phyloP scores from a whole-genome alignment of 1,284 basidiomycete genomes.

The Cutaneotrichosporon sp. region DNA sequence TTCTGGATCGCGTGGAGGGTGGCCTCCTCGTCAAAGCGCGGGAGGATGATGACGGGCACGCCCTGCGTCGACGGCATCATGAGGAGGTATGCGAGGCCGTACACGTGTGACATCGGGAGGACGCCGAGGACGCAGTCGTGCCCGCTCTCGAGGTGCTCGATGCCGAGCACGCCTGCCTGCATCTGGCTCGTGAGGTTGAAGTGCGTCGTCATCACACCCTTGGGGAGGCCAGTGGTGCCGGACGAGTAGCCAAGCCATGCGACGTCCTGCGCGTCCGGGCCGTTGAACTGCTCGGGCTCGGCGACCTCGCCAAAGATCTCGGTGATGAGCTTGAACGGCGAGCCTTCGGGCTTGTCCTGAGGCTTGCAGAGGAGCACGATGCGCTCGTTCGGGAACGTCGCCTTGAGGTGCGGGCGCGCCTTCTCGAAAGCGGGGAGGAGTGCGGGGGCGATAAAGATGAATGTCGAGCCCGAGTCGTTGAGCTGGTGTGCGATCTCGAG shows the following conservation, averaged over 20 bases:
- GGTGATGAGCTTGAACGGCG: slow-evolving; percentile 17
- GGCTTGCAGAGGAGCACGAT: slow-evolving; percentile 35
- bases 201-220: slow-evolving; percentile 62
- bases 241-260: slow-evolving; percentile 64
- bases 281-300: slow-evolving; percentile 22
- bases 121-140: slow-evolving; percentile 18
- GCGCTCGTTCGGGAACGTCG: slow-evolving; percentile 19
- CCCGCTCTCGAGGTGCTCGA: slow-evolving; percentile 3
- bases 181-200: slow-evolving; percentile 60
- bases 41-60: slow-evolving; percentile 65
- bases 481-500: slow-evolving; percentile 52
- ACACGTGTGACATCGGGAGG: slow-evolving; percentile 23
- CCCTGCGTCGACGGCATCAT: slow-evolving; percentile 64
- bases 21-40: slow-evolving; percentile 60
- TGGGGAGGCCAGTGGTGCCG: slow-evolving; percentile 58
- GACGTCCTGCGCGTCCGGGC: slow-evolving; percentile 5
- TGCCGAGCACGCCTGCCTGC: neutral
- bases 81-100: slow-evolving; percentile 52
- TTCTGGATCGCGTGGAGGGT: slow-evolving; percentile 70
- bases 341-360: slow-evolving; percentile 2
- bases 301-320: slow-evolving; percentile 15
- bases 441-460: slow-evolving; percentile 62
- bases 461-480: slow-evolving; percentile 59
- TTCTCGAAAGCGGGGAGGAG: slow-evolving; percentile 53
- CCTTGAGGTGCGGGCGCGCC: slow-evolving; percentile 26